These are phyloP conservation scores for Anaeromyces robustus DNA, from an alignment of 192 early-diverging fungal species.

Conservation along the genomic window DNA sequence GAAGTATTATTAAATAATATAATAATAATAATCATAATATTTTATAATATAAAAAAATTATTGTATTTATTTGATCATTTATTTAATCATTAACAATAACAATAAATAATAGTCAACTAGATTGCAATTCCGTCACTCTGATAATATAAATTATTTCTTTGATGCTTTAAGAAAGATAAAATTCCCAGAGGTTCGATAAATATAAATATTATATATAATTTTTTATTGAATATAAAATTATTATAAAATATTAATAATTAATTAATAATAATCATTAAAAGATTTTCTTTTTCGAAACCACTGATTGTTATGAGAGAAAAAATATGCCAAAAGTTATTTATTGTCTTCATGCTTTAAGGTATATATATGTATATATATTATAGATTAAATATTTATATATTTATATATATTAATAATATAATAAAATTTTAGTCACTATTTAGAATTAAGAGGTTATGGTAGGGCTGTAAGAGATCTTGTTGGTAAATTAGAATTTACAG, in stretches of 20 bases:
- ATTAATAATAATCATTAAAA: conserved; percentile 4
- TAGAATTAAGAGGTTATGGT: conserved; percentile 67
- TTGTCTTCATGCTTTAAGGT: conserved; percentile 90
- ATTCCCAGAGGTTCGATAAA: conserved; percentile 50
- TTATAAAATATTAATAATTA: too few species aligned
- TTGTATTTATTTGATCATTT: too few species aligned
- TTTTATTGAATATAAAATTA: background rate
- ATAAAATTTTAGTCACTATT: conserved; percentile 68
- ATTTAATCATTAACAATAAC: too few species aligned
- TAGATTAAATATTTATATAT: too few species aligned
- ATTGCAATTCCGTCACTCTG: conserved; percentile 89
- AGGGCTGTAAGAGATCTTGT: conserved; percentile 85
- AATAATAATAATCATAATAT: too few species aligned
- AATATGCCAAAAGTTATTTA: conserved; percentile 98
- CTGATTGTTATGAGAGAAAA: conserved; percentile 95
- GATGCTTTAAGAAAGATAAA: conserved; percentile 57
- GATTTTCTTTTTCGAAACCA: conserved; percentile 94
- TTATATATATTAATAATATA: too few species aligned
- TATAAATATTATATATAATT: background rate
- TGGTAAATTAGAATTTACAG: conserved; percentile 78
- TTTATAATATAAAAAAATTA: too few species aligned
- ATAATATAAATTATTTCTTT: conserved; percentile 95
- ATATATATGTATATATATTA: too few species aligned
- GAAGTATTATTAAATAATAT: background rate
- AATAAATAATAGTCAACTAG: conserved; percentile 7